phyloP scores from a whole-genome alignment of 2,329 filamentous ascomycete genomes.

The Hirsutella rhossiliensis region DNA sequence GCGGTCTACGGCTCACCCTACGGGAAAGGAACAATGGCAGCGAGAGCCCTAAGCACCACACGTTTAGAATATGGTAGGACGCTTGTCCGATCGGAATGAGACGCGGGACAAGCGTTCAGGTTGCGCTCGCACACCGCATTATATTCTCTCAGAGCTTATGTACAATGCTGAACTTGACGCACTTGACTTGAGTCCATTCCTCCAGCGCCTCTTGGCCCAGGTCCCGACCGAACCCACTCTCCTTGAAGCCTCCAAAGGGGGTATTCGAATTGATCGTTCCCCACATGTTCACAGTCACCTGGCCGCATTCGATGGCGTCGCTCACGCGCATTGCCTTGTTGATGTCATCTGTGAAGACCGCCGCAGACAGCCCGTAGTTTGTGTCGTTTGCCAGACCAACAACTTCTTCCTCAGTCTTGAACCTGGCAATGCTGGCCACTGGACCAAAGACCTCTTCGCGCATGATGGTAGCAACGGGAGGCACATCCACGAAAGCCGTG shows the following conservation, averaged over 20 bases:
- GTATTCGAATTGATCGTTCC: slow-evolving; percentile 13
- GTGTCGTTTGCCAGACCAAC: slow-evolving; percentile 38
- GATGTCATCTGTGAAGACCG: slow-evolving; percentile 15
- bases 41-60: no score
- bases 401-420: slow-evolving; percentile 37
- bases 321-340: slow-evolving; percentile 27
- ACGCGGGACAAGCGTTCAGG: not conserved
- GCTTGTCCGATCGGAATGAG: no score
- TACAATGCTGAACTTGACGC: slow-evolving; percentile 9
- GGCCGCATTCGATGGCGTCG: slow-evolving; percentile 47
- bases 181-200: slow-evolving; percentile 18
- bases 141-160: not conserved
- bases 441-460: slow-evolving; percentile 16
- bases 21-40: no score
- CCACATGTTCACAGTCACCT: slow-evolving; percentile 48
- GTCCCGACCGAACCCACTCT: slow-evolving; percentile 19
- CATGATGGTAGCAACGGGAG: slow-evolving; percentile 7
- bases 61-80: no score
- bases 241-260: slow-evolving; percentile 22
- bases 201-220: slow-evolving; percentile 18
- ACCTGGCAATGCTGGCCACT: slow-evolving; percentile 28
- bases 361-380: slow-evolving; percentile 20
- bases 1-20: no score
- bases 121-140: no score
- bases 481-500: slow-evolving; percentile 20